Evolutionary conservation across 148 eudicot genomes (phyloP), one percentile per base, ranked within the genome.

Genomic region (Chenopodium formosanum): DNA sequence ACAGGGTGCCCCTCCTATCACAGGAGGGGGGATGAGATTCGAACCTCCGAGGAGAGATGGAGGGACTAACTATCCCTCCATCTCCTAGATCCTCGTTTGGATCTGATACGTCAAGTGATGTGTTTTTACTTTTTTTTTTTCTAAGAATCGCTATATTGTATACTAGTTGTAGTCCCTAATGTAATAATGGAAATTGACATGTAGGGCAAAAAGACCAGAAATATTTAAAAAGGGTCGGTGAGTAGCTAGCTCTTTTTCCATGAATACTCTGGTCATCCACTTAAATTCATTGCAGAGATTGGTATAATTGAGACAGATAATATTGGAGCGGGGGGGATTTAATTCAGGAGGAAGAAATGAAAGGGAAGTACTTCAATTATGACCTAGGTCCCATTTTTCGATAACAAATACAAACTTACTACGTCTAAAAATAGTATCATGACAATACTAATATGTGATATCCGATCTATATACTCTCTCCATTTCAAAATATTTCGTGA

Each of bases 261-360:
- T 79, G 67, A 70, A 79, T 70, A 79, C 67, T 27, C 31, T 31
- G 17, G 73, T n/a, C 71, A 78, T 56, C 82, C 76, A 70, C 75
- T 79, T 53, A 37, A 68, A 79, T 68, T 52, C 82, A 71, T 71
- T 20, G 50, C 48, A 74, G 77, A 70, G 74, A 64, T 64, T 65
- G 70, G 32, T 77, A 83, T 73, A 74, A 79, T 64, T 71, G 56
- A 70, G 76, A 77, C 80, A 76, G 83, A 81, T 67, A 37, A 81
- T 37, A 81, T 37, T 19, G 79, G 70, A 81, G 83, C 67, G 69
- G 83, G 79, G 27, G 27, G 16, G 53, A 50, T 75, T 73, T 12
- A 34, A 66, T 75, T 76, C 52, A 58, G 65, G 74, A 80, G 62
- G 67, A 27, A 29, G 23, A 29, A 9, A 52, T 12, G 47, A 47